These are phyloP conservation scores for Penicillium canariense DNA, from an alignment of 495 filamentous ascomycete species.

Conservation along the genomic window DNA sequence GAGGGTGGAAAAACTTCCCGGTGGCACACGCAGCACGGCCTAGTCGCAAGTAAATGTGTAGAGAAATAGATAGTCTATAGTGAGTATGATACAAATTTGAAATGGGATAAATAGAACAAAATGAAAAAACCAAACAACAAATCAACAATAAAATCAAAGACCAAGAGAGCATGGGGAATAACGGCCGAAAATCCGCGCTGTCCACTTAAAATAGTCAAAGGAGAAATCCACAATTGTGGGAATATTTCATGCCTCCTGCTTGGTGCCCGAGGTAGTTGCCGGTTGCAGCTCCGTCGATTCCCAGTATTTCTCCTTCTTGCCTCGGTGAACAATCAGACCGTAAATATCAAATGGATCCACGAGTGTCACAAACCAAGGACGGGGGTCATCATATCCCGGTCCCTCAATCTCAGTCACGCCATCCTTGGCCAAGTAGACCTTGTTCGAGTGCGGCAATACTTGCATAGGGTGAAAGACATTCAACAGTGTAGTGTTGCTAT, in stretches of 20 bases:
- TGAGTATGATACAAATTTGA: background rate
- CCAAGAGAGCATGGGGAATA: too few species aligned
- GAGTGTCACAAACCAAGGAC: conserved; percentile 53
- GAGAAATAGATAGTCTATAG: background rate
- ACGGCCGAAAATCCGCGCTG: too few species aligned
- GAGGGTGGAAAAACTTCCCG: too few species aligned
- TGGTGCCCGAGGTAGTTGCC: background rate
- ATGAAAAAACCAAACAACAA: background rate
- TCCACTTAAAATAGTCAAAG: background rate
- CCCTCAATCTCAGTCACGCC: conserved; percentile 64
- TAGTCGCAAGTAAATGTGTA: conserved; percentile 17
- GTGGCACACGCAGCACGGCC: too few species aligned
- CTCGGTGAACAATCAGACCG: conserved; percentile 53
- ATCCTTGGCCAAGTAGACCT: conserved; percentile 62
- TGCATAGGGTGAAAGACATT: conserved; percentile 62
- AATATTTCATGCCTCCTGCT: background rate
- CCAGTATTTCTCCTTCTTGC: conserved; percentile 55
- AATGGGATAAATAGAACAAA: background rate
- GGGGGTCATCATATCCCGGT: conserved; percentile 59
- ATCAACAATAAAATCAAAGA: too few species aligned
- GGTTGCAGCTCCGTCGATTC: conserved; percentile 32
- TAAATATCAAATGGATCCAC: conserved; percentile 66
- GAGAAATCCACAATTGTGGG: background rate
- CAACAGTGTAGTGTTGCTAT: conserved; percentile 56
- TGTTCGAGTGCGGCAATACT: conserved; percentile 60